Base-by-base conservation (phyloP, 1,139 yeast genomes). In the Geotrichum reessii region DNA sequence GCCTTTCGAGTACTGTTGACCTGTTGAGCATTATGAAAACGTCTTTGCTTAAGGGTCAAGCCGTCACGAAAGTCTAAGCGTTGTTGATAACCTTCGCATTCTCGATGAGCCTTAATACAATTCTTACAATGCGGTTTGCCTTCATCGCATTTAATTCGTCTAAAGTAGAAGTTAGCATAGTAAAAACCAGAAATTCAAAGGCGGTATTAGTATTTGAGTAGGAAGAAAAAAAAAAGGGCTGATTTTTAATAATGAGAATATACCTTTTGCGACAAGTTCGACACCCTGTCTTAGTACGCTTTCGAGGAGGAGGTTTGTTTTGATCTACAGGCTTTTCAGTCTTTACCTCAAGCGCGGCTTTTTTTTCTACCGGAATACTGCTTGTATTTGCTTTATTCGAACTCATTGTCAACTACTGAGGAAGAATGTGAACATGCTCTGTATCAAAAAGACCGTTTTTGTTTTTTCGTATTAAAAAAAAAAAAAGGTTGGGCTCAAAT, bases 221-320 rank as follows among this genome's bases (percentile, higher is more conserved):
- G 9, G 14, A 31, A 3, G 14, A 31, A 31, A 28, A 28, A 28
- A 28, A 31, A 31, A 31, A 6, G 14, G 37, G 14, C 14, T n/a
- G n/a, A n/a, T n/a, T n/a, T n/a, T n/a, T n/a, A n/a, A n/a, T n/a
- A n/a, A 31, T 28, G 9, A 9, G 31, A 31, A 31, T n/a, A 31
- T 3, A 31, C 37, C 37, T 62, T 58, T 66, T 64, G 48, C 70
- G 66, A 56, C 70, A 67, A 5, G 70, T 67, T 53, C 66, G 56
- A 50, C 70, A 67, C 22, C 70, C 70, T 9, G 70, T 66, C 51
- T 67, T 67, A 9, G 70, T 67, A 28, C 69, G 31, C 24, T 52
- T 52, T 28, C 33, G 37, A 31, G 37, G 37, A 31, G 37, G 37
- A 31, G 37, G 37, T n/a, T 31, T 31, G 37, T 31, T 31, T 31